Percentiles rank a stretch among this genome's conserved stretches.
Evolutionary conservation across 768 basidiomycete species (phyloP).

Genomic region (Phylloporus rhodoxanthus): DNA sequence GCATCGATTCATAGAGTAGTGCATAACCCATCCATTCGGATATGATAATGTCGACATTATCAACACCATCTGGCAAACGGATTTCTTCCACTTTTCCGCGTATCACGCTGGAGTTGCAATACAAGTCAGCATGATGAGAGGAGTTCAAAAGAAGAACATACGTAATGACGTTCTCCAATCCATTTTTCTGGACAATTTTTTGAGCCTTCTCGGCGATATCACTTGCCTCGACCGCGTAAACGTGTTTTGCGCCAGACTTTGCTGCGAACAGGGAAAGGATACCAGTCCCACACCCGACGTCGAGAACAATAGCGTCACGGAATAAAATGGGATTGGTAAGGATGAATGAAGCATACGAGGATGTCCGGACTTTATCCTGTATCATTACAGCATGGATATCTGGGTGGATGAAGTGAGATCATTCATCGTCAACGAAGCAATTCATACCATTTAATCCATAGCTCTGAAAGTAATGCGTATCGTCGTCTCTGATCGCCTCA

Average conservation of each 20-base stretch:
- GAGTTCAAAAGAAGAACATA: constrained; percentile 23
- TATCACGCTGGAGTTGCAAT: constrained; percentile 53
- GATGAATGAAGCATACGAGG: constrained; percentile 90
- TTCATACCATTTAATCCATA: constrained; percentile 78
- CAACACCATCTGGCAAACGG: constrained; percentile 59
- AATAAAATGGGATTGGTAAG: constrained; percentile 76
- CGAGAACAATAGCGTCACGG: constrained; percentile 80
- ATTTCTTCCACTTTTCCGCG: constrained; percentile 91
- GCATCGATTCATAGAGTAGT: constrained; percentile 92
- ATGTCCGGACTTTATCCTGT: constrained; percentile 88
- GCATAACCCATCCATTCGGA: constrained; percentile 99
- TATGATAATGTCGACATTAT: constrained; percentile 87
- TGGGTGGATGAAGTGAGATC: constrained; percentile 21
- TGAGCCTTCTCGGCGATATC: constrained; percentile 72
- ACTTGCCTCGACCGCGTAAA: constrained; percentile 89
- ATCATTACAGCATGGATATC: constrained; percentile 98
- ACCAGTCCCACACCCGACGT: constrained; percentile 95
- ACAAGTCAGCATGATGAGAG: not conserved
- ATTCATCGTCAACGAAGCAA: not conserved
- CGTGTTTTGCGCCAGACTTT: constrained; percentile 80
- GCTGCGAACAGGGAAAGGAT: constrained; percentile 90
- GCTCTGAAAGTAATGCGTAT: constrained; percentile 89
- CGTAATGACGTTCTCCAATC: constrained; percentile 66
- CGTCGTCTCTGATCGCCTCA: constrained; percentile 60
- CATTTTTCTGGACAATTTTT: constrained; percentile 74